Evolutionary conservation across 495 filamentous ascomycete genomes (phyloP).

Genomic region (Staphylotrichum longicolle): DNA sequence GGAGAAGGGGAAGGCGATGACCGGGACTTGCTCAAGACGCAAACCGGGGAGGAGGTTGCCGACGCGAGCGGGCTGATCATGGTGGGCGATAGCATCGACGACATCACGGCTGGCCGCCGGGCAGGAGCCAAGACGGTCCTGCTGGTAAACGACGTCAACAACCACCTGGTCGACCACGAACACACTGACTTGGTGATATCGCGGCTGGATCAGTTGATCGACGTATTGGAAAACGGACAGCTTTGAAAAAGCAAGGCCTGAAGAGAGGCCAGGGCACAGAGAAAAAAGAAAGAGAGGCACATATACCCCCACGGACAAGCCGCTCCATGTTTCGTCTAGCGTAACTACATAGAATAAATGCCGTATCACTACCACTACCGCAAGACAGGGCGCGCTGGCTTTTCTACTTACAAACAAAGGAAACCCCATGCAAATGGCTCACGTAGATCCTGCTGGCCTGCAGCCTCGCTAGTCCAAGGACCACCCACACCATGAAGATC

Average conservation of each 20-base stretch:
- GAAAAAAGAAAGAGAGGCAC: not conserved
- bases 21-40: slow-evolving; percentile 17
- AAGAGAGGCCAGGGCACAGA: no score
- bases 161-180: slow-evolving; percentile 66
- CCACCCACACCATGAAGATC: not conserved
- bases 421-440: not conserved
- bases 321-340: slow-evolving; percentile 11
- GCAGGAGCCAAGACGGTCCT: slow-evolving; percentile 90
- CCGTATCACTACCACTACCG: not conserved
- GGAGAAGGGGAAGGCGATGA: slow-evolving; percentile 14
- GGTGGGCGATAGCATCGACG: slow-evolving; percentile 89
- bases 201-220: slow-evolving; percentile 68
- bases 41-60: slow-evolving; percentile 35
- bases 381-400: no score
- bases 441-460: slow-evolving; percentile 13
- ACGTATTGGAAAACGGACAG: slow-evolving; percentile 67
- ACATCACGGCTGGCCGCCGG: slow-evolving; percentile 81
- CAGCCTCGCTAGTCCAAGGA: slow-evolving; percentile 7
- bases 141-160: slow-evolving; percentile 77
- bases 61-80: slow-evolving; percentile 51
- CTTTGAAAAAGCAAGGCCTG: slow-evolving; percentile 35
- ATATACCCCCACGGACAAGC: not conserved
- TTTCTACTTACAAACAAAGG: not conserved
- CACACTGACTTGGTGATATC: slow-evolving; percentile 72
- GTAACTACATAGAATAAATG: slow-evolving; percentile 6